Evolutionary conservation across 176 grass and related monocot genomes (phyloP), one percentile per base, ranked within the genome.

Genomic region (Tillandsia fasciculata): DNA sequence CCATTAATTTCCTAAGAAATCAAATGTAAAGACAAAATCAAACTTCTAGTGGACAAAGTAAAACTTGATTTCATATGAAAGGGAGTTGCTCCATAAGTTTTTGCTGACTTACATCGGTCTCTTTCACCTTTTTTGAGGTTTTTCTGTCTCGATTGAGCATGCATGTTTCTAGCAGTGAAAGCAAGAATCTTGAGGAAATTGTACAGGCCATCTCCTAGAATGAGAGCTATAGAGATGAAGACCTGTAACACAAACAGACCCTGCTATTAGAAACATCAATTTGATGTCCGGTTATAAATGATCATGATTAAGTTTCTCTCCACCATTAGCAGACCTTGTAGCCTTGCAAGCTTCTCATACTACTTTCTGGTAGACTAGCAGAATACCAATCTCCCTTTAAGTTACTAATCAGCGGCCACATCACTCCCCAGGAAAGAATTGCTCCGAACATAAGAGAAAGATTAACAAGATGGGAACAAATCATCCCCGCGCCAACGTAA

Each of bases 401-500:
- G 69, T 84, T 80, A 75, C 74, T 68, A 26, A 99, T 87, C 72
- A 99, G 77, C 70, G 94, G 94, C 94, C 94, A 99, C 94, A 99
- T 93, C 51, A 99, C 65, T 48, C 94, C 94, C 87, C 87, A 99
- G 42, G 94, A 99, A 49, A 93, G 84, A 73, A 99, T 51, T 18
- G 94, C 82, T 24, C 94, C 94, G 17, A 90, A 65, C 47, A 99
- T 77, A 75, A 99, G 84, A 51, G 94, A 99, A 3, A 99, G 28
- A 73, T 99, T 99, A 13, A 99, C 94, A 15, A 90, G 82, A 73
- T 93, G 84, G 26, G 94, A 90, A 77, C 94, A 99, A 76, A 99
- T 99, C 94, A 99, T 99, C 33, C 89, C 94, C 18, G 94, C 89
- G 63, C 94, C 94, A 48, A 99, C 87, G 77, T 93, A 99, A 72